phyloP scores from a whole-genome alignment of 768 basidiomycete species.

The Psilocybe cubensis region DNA sequence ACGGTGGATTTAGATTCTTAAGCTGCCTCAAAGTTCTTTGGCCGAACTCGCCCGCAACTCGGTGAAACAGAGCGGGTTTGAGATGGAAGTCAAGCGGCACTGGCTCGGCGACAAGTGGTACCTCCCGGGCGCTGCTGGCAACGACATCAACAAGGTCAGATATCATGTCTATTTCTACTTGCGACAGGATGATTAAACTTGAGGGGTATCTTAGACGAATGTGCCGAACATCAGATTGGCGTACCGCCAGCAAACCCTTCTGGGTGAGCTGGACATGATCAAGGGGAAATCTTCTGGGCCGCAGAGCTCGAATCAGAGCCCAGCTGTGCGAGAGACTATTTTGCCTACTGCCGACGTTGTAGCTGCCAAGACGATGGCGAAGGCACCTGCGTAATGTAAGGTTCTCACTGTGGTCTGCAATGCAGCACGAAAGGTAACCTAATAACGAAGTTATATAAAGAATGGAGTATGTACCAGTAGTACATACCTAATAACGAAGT shows the following conservation, averaged over 20 bases:
- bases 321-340: constrained; percentile 18
- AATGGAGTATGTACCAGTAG: constrained; percentile 1
- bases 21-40: constrained; percentile 90
- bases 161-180: not conserved
- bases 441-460: constrained; percentile 6
- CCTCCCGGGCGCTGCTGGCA: constrained; percentile 89
- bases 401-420: no score
- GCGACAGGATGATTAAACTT: not conserved
- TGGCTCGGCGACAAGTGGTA: constrained; percentile 96
- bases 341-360: constrained; percentile 37
- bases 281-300: constrained; percentile 27
- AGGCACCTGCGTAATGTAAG: not conserved
- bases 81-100: constrained; percentile 96
- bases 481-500: constrained; percentile 5
- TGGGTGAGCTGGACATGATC: constrained; percentile 84
- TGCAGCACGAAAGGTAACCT: no score
- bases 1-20: constrained; percentile 76
- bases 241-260: constrained; percentile 89
- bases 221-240: constrained; percentile 90
- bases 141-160: constrained; percentile 91
- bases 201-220: constrained; percentile 70
- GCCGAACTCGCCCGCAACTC: constrained; percentile 99
- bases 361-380: constrained; percentile 41
- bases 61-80: constrained; percentile 95
- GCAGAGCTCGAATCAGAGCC: constrained; percentile 15